Conservation (phyloP, 768 basidiomycete genomes). For the Amanita muscaria region DNA sequence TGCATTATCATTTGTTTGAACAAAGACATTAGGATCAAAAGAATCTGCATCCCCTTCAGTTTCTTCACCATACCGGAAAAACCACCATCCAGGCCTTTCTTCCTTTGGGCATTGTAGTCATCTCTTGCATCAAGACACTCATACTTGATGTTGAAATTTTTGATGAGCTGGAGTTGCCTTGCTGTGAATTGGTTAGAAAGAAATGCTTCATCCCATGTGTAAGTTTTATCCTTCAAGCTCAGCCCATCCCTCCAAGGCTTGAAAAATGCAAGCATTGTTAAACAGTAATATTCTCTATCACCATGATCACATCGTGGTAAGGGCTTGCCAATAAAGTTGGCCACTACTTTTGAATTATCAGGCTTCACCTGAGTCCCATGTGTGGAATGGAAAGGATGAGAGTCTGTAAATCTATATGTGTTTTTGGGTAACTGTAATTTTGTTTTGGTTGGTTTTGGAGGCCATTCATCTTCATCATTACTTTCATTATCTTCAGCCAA, state of each 20-base stretch:
- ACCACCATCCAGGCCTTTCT: too few relatives aligned
- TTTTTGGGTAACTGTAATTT: too few relatives aligned
- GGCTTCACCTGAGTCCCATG: slow-evolving; percentile 13
- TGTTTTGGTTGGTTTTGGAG: too few relatives aligned
- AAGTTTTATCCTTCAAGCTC: slow-evolving; percentile 13
- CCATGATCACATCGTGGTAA: slow-evolving; percentile 22
- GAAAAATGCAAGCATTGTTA: slow-evolving; percentile 24
- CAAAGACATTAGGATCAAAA: too few relatives aligned
- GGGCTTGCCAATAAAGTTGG: slow-evolving; percentile 21
- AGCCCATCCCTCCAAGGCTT: slow-evolving; percentile 18
- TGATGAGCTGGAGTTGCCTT: slow-evolving; percentile 14
- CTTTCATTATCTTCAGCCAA: too few relatives aligned
- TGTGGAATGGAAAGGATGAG: slow-evolving; percentile 18
- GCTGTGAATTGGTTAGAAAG: slow-evolving; percentile 11
- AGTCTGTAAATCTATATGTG: slow-evolving; percentile 8
- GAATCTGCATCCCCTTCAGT: neutral
- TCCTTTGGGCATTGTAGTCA: slow-evolving; percentile 19
- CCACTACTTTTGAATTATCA: slow-evolving; percentile 9
- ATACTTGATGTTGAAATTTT: slow-evolving; percentile 24
- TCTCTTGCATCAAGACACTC: slow-evolving; percentile 29
- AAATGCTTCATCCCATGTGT: slow-evolving; percentile 10
- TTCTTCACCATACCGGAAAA: too few relatives aligned
- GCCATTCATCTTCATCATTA: too few relatives aligned
- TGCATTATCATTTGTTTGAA: too few relatives aligned
- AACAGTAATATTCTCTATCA: slow-evolving; percentile 23